Conservation (phyloP, 805 yeast genomes). For the Yamadazyma sp. region DNA sequence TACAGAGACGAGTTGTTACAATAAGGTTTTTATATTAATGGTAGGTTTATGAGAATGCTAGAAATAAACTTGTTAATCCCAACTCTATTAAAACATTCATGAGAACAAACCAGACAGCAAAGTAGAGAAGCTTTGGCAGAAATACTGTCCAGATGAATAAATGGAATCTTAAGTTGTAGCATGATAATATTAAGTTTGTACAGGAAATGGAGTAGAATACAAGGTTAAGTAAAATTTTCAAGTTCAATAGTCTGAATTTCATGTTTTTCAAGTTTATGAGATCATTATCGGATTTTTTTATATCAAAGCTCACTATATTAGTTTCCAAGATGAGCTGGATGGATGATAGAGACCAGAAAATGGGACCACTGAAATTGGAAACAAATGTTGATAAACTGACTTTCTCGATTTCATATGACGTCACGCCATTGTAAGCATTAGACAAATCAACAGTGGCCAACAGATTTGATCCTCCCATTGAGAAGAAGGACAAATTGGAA, state of each 20-base stretch:
- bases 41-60: slow-evolving; percentile 6
- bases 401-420: slow-evolving; percentile 61
- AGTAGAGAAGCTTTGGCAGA: slow-evolving; percentile 85
- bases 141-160: slow-evolving; percentile 97
- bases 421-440: slow-evolving; percentile 88
- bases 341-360: slow-evolving; percentile 70
- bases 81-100: slow-evolving; percentile 40
- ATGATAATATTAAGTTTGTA: slow-evolving; percentile 60
- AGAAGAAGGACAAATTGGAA: slow-evolving; percentile 79
- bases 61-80: slow-evolving; percentile 39
- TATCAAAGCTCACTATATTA: slow-evolving; percentile 16
- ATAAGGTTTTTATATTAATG: slow-evolving; percentile 14
- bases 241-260: slow-evolving; percentile 25
- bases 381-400: slow-evolving; percentile 80
- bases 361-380: slow-evolving; percentile 83
- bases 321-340: slow-evolving; percentile 41
- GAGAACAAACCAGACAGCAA: slow-evolving; percentile 69
- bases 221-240: slow-evolving; percentile 38
- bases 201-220: slow-evolving; percentile 63
- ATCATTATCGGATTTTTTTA: slow-evolving; percentile 11
- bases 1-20: slow-evolving; percentile 44
- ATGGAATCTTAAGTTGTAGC: slow-evolving; percentile 75
- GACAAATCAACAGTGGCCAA: slow-evolving; percentile 87
- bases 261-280: slow-evolving; percentile 12
- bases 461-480: slow-evolving; percentile 88